These are phyloP conservation scores for Platanus orientalis DNA, from an alignment of 164 flowering plant genomes.

Conservation along the genomic window DNA sequence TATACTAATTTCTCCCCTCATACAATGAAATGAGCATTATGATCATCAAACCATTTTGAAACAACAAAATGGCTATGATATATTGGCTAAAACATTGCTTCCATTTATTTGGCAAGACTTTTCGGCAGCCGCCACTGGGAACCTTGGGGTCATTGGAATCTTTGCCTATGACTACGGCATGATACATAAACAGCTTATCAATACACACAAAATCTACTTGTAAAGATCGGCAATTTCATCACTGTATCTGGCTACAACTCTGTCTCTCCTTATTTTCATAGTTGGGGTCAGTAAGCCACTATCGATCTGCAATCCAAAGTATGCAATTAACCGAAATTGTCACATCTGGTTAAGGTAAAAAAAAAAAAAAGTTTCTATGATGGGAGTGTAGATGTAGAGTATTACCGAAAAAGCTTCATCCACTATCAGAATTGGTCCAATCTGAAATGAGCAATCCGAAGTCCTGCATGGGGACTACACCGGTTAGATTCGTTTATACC, in stretches of 20 bases:
- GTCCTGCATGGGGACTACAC: constrained; percentile 54
- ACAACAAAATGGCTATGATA: too few relatives aligned
- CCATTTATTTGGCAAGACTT: neutral
- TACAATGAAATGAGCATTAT: too few relatives aligned
- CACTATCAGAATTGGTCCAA: constrained; percentile 74
- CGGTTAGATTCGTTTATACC: neutral
- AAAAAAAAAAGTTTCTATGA: neutral
- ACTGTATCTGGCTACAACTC: constrained; percentile 47
- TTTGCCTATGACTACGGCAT: neutral
- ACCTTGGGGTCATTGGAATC: too few relatives aligned
- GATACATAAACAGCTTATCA: too few relatives aligned
- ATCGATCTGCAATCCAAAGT: constrained; percentile 62
- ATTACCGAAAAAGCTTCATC: constrained; percentile 82
- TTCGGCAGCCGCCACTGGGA: neutral
- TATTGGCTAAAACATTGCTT: neutral
- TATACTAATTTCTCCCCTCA: too few relatives aligned
- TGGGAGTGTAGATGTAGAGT: neutral
- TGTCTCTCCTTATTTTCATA: constrained; percentile 78
- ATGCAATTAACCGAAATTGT: neutral
- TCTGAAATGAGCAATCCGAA: constrained; percentile 66
- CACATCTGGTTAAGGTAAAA: constrained; percentile 3
- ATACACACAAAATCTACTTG: constrained; percentile 28
- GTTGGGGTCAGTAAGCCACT: constrained; percentile 90
- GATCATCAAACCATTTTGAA: too few relatives aligned
- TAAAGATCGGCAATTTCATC: constrained; percentile 58